Percentiles rank a stretch among this genome's conserved stretches.
Conservation (phyloP, 306 rosid species). For the Chamaecrista fasciculata region DNA sequence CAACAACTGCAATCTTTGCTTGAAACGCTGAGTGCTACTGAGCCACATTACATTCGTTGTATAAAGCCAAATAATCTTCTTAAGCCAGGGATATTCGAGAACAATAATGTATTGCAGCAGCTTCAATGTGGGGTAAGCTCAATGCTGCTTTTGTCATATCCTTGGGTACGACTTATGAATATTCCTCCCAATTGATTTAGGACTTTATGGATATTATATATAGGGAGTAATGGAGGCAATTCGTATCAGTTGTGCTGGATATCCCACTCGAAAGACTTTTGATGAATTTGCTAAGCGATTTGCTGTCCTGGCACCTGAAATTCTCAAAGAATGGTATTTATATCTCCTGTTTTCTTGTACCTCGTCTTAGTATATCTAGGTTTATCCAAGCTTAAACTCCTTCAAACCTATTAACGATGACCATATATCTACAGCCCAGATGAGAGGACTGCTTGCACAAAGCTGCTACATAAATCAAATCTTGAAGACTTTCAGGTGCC, state of each 20-base stretch:
- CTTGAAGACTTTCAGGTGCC: constrained; percentile 85
- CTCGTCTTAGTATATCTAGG: constrained; percentile 1
- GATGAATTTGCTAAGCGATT: constrained; percentile 79
- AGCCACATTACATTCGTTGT: constrained; percentile 86
- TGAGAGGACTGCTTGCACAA: constrained; percentile 69
- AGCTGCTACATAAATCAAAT: constrained; percentile 59
- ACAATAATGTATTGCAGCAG: constrained; percentile 65
- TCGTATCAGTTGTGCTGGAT: constrained; percentile 97
- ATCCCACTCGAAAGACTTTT: constrained; percentile 82
- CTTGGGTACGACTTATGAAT: constrained; percentile 13
- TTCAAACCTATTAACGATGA: constrained; percentile 6
- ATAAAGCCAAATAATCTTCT: constrained; percentile 77
- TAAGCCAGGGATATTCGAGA: constrained; percentile 65
- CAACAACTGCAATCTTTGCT: constrained; percentile 91
- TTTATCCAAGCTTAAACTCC: neutral
- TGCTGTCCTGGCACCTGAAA: constrained; percentile 60
- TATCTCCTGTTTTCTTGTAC: constrained; percentile 5
- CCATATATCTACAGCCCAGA: constrained; percentile 52
- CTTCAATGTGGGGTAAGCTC: constrained; percentile 88
- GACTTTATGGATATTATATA: constrained; percentile 23
- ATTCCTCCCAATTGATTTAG: constrained; percentile 16
- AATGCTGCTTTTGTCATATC: constrained; percentile 22
- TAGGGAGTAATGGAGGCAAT: constrained; percentile 99
- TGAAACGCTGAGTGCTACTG: constrained; percentile 88
- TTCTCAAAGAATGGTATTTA: constrained; percentile 63